Base-by-base conservation (phyloP, 768 basidiomycete genomes). In the Asterophora lycoperdoides region DNA sequence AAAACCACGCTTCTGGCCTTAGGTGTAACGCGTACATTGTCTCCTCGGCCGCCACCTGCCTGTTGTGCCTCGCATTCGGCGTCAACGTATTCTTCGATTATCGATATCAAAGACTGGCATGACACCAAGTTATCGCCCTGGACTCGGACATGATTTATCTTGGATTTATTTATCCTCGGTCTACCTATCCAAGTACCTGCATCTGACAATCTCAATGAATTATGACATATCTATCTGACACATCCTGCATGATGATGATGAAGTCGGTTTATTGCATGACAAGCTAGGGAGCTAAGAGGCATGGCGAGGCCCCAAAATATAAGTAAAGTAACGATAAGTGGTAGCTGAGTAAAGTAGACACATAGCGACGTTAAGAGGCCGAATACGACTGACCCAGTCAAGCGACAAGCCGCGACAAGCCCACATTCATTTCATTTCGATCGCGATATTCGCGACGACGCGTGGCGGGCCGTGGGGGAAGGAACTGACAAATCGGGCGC, bases 11-110 rank as follows among this genome's bases (percentile, higher is more conserved):
- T 19, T 3, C 8, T 4, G 3, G 17, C 13, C 46, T 23, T 23
- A 84, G 84, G 84, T 86, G 85, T 62, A 80, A 79, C 55, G 81
- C 80, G 7, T 88, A 84, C 63, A 87, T 86, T 59, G 68, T 80
- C 10, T 83, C 83, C 5, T 73, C 78, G 1, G 83, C 85, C 11
- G 73, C 77, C 20, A 73, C 83, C 4, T 86, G 80, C 59, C 53
- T 88, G 32, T 63, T 85, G 11, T 73, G 70, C 45, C 57, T 85
- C 35, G 63, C 74, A 1, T 88, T 84, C 57, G 72, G 71, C 8
- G 55, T 81, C 20, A 80, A 76, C 56, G 62, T 73, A 15, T 86
- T 81, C 62, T 84, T 85, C 60, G 80, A 79, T 81, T 61, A 84
- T 85, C 60, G 80, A 79, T 49, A 74, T 85, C 43, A 81, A 84